Conservation (phyloP, 2,329 filamentous ascomycete species). For the Rhexocercosporidium sp. region DNA sequence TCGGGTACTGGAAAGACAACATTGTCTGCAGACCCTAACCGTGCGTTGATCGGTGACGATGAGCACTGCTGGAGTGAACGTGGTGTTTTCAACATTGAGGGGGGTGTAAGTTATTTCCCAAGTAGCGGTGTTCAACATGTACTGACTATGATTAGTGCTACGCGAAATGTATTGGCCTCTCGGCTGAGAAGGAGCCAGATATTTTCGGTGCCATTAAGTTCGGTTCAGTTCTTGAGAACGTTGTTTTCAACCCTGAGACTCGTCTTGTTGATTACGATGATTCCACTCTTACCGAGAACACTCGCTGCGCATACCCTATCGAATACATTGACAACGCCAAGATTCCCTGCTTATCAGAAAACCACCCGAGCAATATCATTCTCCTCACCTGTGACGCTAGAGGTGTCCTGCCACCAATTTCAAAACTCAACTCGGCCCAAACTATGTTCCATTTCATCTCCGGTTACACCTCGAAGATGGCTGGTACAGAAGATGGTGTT, state of each 20-base stretch:
- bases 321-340: conserved; percentile 99
- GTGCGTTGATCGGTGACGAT: conserved; percentile 94
- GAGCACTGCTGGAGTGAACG: conserved; percentile 99
- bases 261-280: conserved; percentile 97
- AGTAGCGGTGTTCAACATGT: background rate
- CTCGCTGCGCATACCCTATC: conserved; percentile 96
- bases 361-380: conserved; percentile 96
- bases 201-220: conserved; percentile 96
- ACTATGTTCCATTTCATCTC: conserved; percentile 99
- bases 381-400: conserved; percentile 97
- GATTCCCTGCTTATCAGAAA: conserved; percentile 88
- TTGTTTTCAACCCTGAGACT: conserved; percentile 91
- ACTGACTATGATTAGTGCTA: conserved; percentile 66
- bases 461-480: conserved; percentile 99
- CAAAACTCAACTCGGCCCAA: conserved; percentile 91
- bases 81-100: conserved; percentile 99
- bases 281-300: conserved; percentile 95
- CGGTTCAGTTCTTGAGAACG: conserved; percentile 97
- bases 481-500: conserved; percentile 95
- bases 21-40: conserved; percentile 94
- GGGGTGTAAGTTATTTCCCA: conserved; percentile 58
- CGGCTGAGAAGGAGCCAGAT: conserved; percentile 98
- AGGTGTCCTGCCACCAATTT: conserved; percentile 96
- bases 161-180: conserved; percentile 97
- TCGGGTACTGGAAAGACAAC: conserved; percentile 99